Conservation (phyloP, 2,329 filamentous ascomycete species). For the Fusarium floridanum region DNA sequence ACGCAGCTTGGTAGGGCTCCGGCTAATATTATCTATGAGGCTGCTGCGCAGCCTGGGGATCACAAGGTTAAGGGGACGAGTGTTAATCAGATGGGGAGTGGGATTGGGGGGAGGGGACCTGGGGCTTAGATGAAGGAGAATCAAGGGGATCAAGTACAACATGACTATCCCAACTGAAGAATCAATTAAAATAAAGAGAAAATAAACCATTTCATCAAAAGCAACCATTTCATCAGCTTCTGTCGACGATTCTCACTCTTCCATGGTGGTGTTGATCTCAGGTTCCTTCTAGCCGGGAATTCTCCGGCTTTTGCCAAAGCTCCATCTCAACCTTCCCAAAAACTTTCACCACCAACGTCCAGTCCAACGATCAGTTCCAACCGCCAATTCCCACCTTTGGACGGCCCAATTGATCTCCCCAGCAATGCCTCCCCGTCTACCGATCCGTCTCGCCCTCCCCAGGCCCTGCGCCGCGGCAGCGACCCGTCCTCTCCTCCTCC, state of each 20-base stretch:
- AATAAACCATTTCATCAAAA: background rate
- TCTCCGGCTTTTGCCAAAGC: slow-evolving; percentile 39
- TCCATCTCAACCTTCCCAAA: slow-evolving; percentile 39
- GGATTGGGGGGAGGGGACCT: slow-evolving; percentile 61
- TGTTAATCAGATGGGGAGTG: slow-evolving; percentile 67
- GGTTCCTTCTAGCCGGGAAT: slow-evolving; percentile 34
- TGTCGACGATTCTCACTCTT: background rate
- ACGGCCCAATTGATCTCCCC: slow-evolving; percentile 24
- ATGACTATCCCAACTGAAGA: background rate
- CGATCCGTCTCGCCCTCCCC: slow-evolving; percentile 59
- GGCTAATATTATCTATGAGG: slow-evolving; percentile 90
- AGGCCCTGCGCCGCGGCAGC: slow-evolving; percentile 50
- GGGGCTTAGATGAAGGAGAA: slow-evolving; percentile 44
- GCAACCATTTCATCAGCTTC: background rate
- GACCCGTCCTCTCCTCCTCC: slow-evolving; percentile 58
- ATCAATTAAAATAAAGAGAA: background rate
- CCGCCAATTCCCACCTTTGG: slow-evolving; percentile 22
- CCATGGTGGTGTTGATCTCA: background rate
- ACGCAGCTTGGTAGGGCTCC: slow-evolving; percentile 81
- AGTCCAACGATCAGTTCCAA: too few species aligned
- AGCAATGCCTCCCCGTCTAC: slow-evolving; percentile 61
- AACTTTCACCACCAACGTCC: slow-evolving; percentile 37
- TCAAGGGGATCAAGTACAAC: background rate
- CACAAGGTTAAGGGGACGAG: slow-evolving; percentile 76
- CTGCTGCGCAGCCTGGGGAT: slow-evolving; percentile 90